Evolutionary conservation across 2,329 filamentous ascomycete genomes (phyloP).

Genomic region (Aspergillus sergii): DNA sequence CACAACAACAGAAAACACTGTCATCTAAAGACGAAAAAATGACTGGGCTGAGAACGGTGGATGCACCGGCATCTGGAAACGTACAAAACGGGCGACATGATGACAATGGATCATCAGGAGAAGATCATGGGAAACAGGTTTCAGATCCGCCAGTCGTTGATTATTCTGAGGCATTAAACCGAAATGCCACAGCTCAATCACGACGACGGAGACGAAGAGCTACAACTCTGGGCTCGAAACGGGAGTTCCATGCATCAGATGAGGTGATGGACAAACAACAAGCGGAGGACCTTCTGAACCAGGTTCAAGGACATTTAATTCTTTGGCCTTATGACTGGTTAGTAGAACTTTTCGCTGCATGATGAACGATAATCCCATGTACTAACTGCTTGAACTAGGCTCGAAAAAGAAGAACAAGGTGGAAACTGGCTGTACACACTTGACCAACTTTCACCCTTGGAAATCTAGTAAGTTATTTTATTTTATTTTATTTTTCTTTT

Average conservation of each 20-base stretch:
- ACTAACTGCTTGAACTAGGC: constrained; percentile 48
- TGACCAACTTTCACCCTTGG: constrained; percentile 90
- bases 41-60: constrained; percentile 33
- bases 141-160: constrained; percentile 36
- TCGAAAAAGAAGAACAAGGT: constrained; percentile 84
- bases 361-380: not conserved
- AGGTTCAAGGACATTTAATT: constrained; percentile 87
- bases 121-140: constrained; percentile 37
- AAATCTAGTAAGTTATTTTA: constrained; percentile 70
- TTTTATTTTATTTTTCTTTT: too few relatives aligned
- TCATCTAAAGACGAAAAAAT: constrained; percentile 49
- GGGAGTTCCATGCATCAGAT: constrained; percentile 60
- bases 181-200: constrained; percentile 38
- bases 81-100: constrained; percentile 27
- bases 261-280: constrained; percentile 75
- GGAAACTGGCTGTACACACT: constrained; percentile 97
- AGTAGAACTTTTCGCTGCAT: constrained; percentile 23
- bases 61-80: constrained; percentile 28
- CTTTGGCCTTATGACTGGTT: constrained; percentile 93
- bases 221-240: constrained; percentile 49
- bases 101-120: constrained; percentile 26
- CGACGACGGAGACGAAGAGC: constrained; percentile 46
- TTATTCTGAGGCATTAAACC: constrained; percentile 45
- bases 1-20: constrained; percentile 35
- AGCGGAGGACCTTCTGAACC: constrained; percentile 76